Conservation (phyloP, 352 stramenopile genomes). For the Globisporangium spinosum region DNA sequence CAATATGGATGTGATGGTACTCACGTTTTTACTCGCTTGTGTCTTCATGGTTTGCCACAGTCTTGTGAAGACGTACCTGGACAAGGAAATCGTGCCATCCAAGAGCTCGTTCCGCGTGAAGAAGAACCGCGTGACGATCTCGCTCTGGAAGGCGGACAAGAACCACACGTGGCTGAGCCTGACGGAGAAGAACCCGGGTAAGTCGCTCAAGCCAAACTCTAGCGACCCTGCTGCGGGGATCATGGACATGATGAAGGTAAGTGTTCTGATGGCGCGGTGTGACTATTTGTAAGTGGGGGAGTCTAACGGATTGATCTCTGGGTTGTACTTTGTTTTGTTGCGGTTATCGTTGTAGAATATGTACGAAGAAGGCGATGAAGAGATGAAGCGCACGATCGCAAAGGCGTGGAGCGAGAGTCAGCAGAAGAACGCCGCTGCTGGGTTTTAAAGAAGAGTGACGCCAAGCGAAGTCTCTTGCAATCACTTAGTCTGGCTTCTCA, state of each 20-base stretch:
- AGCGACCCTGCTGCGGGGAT: slow-evolving; percentile 75
- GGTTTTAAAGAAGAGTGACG: slow-evolving; percentile 5
- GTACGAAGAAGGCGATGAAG: slow-evolving; percentile 85
- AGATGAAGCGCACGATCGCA: slow-evolving; percentile 89
- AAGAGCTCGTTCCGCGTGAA: slow-evolving; percentile 83
- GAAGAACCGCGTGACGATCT: slow-evolving; percentile 84
- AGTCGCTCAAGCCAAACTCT: slow-evolving; percentile 39
- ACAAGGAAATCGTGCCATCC: slow-evolving; percentile 74
- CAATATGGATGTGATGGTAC: not conserved
- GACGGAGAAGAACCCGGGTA: slow-evolving; percentile 76
- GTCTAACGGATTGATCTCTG: not conserved
- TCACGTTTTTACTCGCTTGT: not conserved
- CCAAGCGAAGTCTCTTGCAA: not conserved
- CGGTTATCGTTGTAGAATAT: slow-evolving; percentile 50
- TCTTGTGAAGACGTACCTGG: slow-evolving; percentile 69
- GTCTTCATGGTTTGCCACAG: slow-evolving; percentile 20
- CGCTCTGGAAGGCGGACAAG: slow-evolving; percentile 71
- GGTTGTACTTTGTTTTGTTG: not conserved
- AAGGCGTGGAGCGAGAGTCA: slow-evolving; percentile 86
- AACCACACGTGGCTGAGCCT: slow-evolving; percentile 79
- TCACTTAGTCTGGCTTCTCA: not conserved
- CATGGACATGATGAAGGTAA: slow-evolving; percentile 91
- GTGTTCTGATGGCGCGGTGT: slow-evolving; percentile 1
- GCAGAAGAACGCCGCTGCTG: slow-evolving; percentile 47
- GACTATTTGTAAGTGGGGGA: not conserved